Conservation (phyloP, 139 green algal species). For the Chlorella sp. region DNA sequence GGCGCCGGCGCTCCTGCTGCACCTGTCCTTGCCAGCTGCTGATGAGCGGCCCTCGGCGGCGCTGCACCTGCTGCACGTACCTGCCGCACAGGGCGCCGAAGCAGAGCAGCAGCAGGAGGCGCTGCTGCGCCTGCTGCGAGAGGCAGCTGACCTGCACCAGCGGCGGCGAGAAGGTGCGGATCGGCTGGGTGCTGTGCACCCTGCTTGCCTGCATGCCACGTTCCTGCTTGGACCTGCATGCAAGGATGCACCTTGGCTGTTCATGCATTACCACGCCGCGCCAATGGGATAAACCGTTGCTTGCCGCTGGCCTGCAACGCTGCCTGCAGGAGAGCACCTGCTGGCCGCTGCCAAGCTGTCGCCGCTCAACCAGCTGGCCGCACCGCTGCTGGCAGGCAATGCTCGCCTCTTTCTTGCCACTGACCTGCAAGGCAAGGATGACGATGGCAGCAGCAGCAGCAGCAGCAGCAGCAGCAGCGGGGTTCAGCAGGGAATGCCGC, state of each 20-base stretch:
- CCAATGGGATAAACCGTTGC: neutral
- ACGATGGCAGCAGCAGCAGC: too few relatives aligned
- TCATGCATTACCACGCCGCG: neutral
- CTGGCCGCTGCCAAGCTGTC: conserved; percentile 2
- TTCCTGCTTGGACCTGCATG: neutral
- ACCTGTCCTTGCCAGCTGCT: neutral
- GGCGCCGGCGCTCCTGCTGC: neutral
- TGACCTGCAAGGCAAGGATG: neutral
- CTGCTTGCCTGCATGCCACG: neutral
- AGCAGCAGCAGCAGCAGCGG: neutral
- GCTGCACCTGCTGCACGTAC: conserved; percentile 17
- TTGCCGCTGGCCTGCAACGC: neutral
- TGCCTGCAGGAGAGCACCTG: conserved; percentile 32
- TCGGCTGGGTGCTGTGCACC: neutral
- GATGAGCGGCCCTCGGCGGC: neutral
- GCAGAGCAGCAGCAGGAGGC: neutral
- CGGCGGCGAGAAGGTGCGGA: conserved; percentile 11
- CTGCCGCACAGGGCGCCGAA: neutral
- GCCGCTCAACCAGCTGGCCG: conserved; percentile 25
- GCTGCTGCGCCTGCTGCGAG: conserved; percentile 2
- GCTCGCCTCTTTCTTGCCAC: conserved; percentile 13
- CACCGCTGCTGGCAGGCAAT: conserved; percentile 6
- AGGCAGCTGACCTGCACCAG: conserved; percentile 21
- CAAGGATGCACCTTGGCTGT: neutral
- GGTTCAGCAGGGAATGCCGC: neutral